Evolutionary conservation across 495 filamentous ascomycete species (phyloP).

Genomic region (Melanomma pulvis-pyrius): DNA sequence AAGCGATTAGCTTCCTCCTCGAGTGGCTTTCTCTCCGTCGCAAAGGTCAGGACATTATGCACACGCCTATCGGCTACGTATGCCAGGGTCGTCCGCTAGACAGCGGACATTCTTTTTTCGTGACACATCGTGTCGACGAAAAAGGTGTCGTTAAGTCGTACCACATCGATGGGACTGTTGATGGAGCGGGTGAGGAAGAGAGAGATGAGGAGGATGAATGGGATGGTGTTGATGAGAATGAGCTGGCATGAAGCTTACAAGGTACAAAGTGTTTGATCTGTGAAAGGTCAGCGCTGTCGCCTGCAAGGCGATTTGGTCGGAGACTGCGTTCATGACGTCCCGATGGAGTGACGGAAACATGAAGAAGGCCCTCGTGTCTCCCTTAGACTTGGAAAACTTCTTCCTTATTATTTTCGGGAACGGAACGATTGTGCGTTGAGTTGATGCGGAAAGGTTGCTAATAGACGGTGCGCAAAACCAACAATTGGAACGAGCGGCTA

Average conservation of each 20-base stretch:
- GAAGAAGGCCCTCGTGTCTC: constrained; percentile 15
- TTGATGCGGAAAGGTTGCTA: constrained; percentile 14
- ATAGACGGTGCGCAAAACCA: too few relatives aligned
- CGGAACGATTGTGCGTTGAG: constrained; percentile 3
- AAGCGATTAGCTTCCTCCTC: constrained; percentile 49
- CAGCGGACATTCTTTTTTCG: constrained; percentile 53
- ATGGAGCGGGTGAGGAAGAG: too few relatives aligned
- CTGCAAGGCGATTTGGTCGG: constrained; percentile 1
- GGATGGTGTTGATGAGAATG: too few relatives aligned
- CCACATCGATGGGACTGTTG: too few relatives aligned
- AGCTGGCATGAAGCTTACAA: too few relatives aligned
- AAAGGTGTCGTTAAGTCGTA: too few relatives aligned
- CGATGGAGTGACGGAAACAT: constrained; percentile 18
- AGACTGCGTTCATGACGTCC: neutral
- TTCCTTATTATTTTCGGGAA: constrained; percentile 11
- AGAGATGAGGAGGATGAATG: too few relatives aligned
- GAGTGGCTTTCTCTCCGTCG: constrained; percentile 57
- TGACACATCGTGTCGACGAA: neutral
- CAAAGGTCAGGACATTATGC: constrained; percentile 55
- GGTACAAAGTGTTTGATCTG: too few relatives aligned
- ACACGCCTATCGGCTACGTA: constrained; percentile 61
- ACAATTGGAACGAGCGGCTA: too few relatives aligned
- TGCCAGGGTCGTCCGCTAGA: constrained; percentile 52
- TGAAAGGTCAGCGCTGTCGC: too few relatives aligned
- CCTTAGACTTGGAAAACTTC: constrained; percentile 13